These are phyloP conservation scores for Mortierella sp. DNA, from an alignment of 371 early-diverging fungal genomes.

Conservation along the genomic window DNA sequence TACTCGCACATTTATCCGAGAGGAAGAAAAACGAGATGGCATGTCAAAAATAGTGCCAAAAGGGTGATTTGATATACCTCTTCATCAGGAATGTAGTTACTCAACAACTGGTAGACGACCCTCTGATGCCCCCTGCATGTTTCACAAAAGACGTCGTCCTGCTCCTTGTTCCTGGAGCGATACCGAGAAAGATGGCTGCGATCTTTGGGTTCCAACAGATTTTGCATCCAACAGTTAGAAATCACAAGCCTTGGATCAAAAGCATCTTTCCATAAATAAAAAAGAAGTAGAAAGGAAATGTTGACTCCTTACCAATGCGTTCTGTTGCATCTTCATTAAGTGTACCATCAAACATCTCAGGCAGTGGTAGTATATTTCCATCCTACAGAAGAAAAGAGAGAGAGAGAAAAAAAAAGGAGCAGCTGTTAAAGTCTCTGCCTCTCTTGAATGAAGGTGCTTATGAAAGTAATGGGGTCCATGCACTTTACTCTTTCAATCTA, in stretches of 20 bases:
- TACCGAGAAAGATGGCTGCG: conserved; percentile 9
- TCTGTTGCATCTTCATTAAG: conserved; percentile 32
- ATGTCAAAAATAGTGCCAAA: neutral
- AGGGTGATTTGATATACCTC: conserved; percentile 19
- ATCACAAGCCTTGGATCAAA: no score
- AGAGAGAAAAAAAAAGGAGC: neutral
- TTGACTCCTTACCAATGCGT: conserved; percentile 21
- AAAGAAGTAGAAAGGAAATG: no score
- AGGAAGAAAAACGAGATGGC: neutral
- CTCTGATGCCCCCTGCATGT: conserved; percentile 43
- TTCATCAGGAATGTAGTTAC: conserved; percentile 51
- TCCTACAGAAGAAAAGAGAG: conserved; percentile 22
- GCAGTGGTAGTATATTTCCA: conserved; percentile 41
- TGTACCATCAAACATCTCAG: conserved; percentile 47
- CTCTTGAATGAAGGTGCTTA: neutral
- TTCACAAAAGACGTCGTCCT: conserved; percentile 40
- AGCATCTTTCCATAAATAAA: no score
- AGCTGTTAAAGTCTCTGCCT: neutral
- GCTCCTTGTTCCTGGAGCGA: neutral
- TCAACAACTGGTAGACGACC: conserved; percentile 44
- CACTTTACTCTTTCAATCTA: no score
- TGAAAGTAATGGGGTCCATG: neutral
- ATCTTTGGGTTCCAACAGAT: neutral
- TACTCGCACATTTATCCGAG: neutral
- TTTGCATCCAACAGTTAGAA: neutral